These are phyloP conservation scores for Meyerozyma carpophila DNA, from an alignment of 1,139 yeast species.

Conservation along the genomic window DNA sequence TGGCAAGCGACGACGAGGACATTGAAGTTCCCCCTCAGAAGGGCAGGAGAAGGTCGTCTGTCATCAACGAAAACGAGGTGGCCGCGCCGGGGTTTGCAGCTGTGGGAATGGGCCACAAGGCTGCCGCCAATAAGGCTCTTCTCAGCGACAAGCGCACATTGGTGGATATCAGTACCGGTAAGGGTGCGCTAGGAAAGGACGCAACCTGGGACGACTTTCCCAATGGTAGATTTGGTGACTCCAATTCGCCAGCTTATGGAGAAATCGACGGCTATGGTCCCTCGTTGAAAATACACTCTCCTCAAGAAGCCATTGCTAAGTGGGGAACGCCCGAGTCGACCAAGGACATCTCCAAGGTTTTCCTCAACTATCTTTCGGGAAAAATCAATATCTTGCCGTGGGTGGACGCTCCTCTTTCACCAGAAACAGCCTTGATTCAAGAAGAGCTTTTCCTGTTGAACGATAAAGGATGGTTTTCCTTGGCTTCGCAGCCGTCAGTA, in stretches of 20 bases:
- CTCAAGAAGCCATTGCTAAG: conserved; percentile 60
- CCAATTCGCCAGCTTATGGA: conserved; percentile 95
- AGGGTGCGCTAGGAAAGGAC: conserved; percentile 81
- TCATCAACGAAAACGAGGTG: conserved; percentile 41
- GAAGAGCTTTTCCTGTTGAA: conserved; percentile 82
- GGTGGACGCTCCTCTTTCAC: conserved; percentile 78
- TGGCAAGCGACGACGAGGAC: conserved; percentile 32
- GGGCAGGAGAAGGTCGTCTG: conserved; percentile 40
- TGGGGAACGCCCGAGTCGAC: conserved; percentile 82
- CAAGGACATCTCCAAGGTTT: conserved; percentile 61
- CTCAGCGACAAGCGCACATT: conserved; percentile 45
- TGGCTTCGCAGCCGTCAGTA: conserved; percentile 94
- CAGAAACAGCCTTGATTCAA: conserved; percentile 90
- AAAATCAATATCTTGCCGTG: conserved; percentile 81
- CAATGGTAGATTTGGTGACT: conserved; percentile 96
- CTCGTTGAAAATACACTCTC: conserved; percentile 63
- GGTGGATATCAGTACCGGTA: conserved; percentile 76
- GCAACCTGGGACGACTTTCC: conserved; percentile 99
- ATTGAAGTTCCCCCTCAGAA: conserved; percentile 10
- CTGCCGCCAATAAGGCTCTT: conserved; percentile 21
- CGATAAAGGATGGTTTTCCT: conserved; percentile 71
- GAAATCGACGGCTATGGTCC: conserved; percentile 98
- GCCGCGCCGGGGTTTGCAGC: conserved; percentile 24
- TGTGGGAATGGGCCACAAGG: conserved; percentile 10
- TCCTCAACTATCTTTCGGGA: conserved; percentile 69